These are phyloP conservation scores for Ailanthus altissimus DNA, from an alignment of 345 rosid species.

Conservation along the genomic window DNA sequence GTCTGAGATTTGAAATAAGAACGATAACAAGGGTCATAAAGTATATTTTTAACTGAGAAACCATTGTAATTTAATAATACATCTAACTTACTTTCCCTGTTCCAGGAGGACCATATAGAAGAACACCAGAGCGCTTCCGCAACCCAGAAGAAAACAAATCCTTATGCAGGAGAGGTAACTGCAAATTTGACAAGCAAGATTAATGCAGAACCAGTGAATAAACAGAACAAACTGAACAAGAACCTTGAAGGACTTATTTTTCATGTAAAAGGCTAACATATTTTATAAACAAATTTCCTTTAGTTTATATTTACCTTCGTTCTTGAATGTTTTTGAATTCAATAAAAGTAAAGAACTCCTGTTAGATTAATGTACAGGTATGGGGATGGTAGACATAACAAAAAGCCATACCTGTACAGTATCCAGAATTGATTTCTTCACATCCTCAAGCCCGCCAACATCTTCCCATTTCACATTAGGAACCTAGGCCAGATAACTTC, in stretches of 20 bases:
- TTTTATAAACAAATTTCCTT: not conserved
- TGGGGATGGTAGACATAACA: constrained; percentile 13
- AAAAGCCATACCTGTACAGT: constrained; percentile 71
- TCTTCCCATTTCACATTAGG: constrained; percentile 98
- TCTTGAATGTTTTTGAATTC: not conserved
- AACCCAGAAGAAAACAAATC: constrained; percentile 91
- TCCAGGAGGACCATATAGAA: constrained; percentile 98
- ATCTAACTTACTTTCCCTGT: constrained; percentile 75
- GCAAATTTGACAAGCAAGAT: constrained; percentile 23
- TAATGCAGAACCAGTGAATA: not conserved
- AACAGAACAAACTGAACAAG: constrained; percentile 4
- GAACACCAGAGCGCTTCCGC: constrained; percentile 97
- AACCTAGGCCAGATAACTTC: constrained; percentile 47
- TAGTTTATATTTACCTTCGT: not conserved
- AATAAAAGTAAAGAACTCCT: not conserved
- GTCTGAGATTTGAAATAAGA: constrained; percentile 56
- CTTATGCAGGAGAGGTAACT: constrained; percentile 91
- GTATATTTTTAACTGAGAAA: constrained; percentile 19
- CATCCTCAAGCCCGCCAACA: constrained; percentile 98
- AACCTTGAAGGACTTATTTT: not conserved
- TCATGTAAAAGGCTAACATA: constrained; percentile 1
- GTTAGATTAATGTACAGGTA: not conserved
- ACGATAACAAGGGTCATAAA: constrained; percentile 12
- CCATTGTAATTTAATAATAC: constrained; percentile 5
- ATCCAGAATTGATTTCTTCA: constrained; percentile 86